Evolutionary conservation across 768 basidiomycete species (phyloP).

Genomic region (Phlebiopsis gigantea): DNA sequence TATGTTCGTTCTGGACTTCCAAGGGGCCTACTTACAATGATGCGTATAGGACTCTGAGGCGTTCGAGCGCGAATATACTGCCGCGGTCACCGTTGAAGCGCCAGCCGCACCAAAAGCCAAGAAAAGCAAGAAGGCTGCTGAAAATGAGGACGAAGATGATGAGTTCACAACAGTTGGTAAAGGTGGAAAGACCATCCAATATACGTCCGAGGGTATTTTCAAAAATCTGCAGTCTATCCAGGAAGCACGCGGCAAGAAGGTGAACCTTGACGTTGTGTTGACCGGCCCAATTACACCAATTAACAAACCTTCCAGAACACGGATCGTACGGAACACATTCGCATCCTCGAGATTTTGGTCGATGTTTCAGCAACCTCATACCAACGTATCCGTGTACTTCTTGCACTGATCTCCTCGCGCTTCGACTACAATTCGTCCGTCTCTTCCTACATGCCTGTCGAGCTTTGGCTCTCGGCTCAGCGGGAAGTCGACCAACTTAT

Average conservation of each 20-base stretch:
- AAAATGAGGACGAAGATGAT: slow-evolving; percentile 44
- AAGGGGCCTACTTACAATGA: not conserved
- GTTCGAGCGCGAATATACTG: slow-evolving; percentile 73
- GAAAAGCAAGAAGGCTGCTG: slow-evolving; percentile 29
- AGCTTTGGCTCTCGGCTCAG: slow-evolving; percentile 86
- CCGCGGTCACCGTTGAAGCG: slow-evolving; percentile 43
- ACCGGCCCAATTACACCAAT: not conserved
- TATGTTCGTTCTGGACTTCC: slow-evolving; percentile 28
- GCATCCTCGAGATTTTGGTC: slow-evolving; percentile 81
- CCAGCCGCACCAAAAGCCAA: slow-evolving; percentile 33
- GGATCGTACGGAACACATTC: slow-evolving; percentile 91
- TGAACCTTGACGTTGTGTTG: slow-evolving; percentile 23
- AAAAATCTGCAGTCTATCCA: slow-evolving; percentile 88
- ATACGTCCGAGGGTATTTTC: slow-evolving; percentile 82
- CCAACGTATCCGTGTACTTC: slow-evolving; percentile 89
- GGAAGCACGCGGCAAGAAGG: slow-evolving; percentile 96
- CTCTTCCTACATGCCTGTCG: slow-evolving; percentile 84
- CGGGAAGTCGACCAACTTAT: slow-evolving; percentile 87
- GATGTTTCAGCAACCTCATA: slow-evolving; percentile 85
- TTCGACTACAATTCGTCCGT: slow-evolving; percentile 95
- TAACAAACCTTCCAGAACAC: slow-evolving; percentile 65
- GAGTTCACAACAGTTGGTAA: slow-evolving; percentile 90
- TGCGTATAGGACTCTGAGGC: slow-evolving; percentile 73
- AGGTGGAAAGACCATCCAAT: slow-evolving; percentile 79
- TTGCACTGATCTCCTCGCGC: slow-evolving; percentile 89